A percentile compares a stretch with the other conserved stretches of the same genome.
Conservation (phyloP, 257 asterid species). For the Osmanthus fragrans region DNA sequence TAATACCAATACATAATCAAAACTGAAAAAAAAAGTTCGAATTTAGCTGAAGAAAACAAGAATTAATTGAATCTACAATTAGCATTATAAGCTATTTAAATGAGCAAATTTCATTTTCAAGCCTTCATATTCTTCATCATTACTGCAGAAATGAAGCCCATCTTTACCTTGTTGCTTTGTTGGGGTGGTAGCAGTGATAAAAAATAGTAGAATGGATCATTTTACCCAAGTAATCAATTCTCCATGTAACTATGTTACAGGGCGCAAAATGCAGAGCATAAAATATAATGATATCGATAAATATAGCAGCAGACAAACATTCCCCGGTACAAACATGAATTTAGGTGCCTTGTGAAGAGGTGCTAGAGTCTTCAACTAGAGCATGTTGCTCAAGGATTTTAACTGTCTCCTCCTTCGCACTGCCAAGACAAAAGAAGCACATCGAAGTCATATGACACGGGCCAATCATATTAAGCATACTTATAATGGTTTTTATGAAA, state of each 20-base stretch:
- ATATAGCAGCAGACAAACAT: neutral
- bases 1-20: too few relatives aligned
- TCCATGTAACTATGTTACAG: neutral
- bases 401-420: slow-evolving; percentile 70
- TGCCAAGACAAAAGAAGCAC: slow-evolving; percentile 28
- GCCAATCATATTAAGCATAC: neutral
- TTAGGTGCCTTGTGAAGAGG: slow-evolving; percentile 19
- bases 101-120: neutral
- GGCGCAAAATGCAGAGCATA: neutral
- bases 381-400: slow-evolving; percentile 54
- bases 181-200: neutral
- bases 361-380: slow-evolving; percentile 43
- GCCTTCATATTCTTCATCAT: neutral
- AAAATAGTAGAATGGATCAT: neutral
- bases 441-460: neutral
- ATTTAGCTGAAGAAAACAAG: too few relatives aligned
- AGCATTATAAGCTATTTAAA: neutral
- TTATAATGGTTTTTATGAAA: neutral
- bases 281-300: neutral
- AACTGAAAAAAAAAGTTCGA: too few relatives aligned
- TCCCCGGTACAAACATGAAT: neutral
- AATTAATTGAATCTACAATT: neutral
- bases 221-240: neutral
- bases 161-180: neutral
- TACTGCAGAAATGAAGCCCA: neutral